Conservation (phyloP, 2,329 filamentous ascomycete genomes). For the Alternaria sp. region DNA sequence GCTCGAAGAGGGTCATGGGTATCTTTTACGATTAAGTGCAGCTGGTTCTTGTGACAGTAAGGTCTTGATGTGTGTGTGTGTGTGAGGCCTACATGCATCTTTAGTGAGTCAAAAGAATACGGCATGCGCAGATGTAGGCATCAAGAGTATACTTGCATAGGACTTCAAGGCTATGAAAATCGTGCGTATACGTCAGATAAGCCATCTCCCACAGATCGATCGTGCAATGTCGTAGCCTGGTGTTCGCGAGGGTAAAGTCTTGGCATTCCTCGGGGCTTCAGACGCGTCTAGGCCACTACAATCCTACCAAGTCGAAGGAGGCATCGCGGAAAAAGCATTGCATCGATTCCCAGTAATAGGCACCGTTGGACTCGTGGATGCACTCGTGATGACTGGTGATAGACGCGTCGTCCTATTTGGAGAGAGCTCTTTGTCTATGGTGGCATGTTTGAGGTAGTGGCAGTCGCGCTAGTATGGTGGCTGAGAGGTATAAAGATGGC, state of each 20-base stretch:
- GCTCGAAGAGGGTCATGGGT: constrained; percentile 75
- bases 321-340: not conserved
- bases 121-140: not conserved
- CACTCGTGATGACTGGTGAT: not conserved
- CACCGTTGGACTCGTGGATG: not conserved
- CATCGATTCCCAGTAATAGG: not conserved
- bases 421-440: constrained; percentile 2
- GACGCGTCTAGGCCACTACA: not conserved
- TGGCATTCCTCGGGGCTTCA: not conserved
- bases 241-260: not conserved
- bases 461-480: constrained; percentile 9
- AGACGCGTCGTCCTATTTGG: not conserved
- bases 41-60: constrained; percentile 48
- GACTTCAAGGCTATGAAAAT: not conserved
- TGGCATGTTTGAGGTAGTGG: constrained; percentile 7
- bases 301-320: not conserved
- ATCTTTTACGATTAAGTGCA: constrained; percentile 80
- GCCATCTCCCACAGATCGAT: not conserved
- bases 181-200: not conserved
- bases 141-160: not conserved
- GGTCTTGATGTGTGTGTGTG: not conserved
- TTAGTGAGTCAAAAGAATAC: not conserved
- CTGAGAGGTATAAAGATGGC: constrained; percentile 15
- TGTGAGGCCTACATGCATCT: not conserved
- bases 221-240: not conserved